Base-by-base conservation (phyloP, 306 rosid species). In the Quercus dentata region DNA sequence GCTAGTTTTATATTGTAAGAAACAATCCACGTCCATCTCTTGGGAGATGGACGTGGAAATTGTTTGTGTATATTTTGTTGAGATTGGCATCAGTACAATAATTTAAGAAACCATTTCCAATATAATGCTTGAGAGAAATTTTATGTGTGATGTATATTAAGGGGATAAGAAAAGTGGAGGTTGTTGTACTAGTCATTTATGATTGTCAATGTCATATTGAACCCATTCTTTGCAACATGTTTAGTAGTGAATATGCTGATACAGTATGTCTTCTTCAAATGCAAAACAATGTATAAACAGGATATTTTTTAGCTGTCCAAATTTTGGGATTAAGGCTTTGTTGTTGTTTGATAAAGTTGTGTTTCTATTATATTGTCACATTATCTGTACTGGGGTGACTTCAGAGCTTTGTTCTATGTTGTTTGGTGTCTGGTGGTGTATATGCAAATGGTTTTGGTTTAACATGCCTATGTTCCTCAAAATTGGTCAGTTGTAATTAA, bases 1-100 rank as follows among this genome's bases (percentile, higher is more conserved):
- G 69, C 67, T 51, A 54, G 55, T 76, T 63, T 71, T 30, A 35
- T 35, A 10, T 74, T 76, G 52, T 46, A 75, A 38, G 46, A 70
- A 55, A 70, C 54, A 25, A 71, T 13, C 33, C 56, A 20, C 33
- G 25, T 56, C 46, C 79, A 74, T 68, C 35, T 6, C 67, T 12
- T 68, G 72, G 72, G 68, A 74, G 64, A 78, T 28, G 54, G 73
- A 71, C 59, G 15, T 70, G 75, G 27, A 81, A 73, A 78, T 78
- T 85, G 83, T 67, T 31, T 81, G 78, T 68, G 72, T 62, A 85
- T 85, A 78, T 70, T 49, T 46, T 73, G 54, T 49, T 49, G 77
- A 58, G 64, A 59, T 57, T 80, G 73, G 61, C 75, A 69, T 74
- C 65, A 33, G 58, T 78, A 65, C 79, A 69, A 67, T 70, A 56